phyloP scores from a whole-genome alignment of 768 basidiomycete genomes.

The Sporobolomyces pararoseus region DNA sequence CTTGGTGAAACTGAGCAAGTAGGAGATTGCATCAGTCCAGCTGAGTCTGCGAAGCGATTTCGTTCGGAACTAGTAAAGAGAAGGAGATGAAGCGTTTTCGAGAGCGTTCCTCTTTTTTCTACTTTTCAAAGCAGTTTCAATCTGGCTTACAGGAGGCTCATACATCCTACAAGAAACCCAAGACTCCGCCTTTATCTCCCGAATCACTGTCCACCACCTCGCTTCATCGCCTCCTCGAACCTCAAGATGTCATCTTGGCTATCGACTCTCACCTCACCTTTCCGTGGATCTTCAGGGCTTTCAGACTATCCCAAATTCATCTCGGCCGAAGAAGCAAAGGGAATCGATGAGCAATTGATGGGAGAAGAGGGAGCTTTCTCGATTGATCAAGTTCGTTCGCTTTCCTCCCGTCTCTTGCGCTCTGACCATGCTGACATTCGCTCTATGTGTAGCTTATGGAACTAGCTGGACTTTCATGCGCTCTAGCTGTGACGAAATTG shows the following conservation, averaged over 20 bases:
- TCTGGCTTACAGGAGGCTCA: no score
- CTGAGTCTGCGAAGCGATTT: no score
- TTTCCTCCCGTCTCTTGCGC: background rate
- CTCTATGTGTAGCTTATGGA: constrained; percentile 76
- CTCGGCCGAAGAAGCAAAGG: constrained; percentile 34
- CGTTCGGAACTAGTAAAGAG: no score
- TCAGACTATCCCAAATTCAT: constrained; percentile 14
- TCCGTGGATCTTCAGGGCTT: constrained; percentile 1
- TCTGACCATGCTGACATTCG: background rate
- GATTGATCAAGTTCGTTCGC: constrained; percentile 71
- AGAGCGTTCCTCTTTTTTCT: no score
- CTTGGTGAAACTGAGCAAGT: no score
- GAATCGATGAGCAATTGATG: constrained; percentile 97
- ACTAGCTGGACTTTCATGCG: constrained; percentile 88
- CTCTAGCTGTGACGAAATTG: constrained; percentile 74
- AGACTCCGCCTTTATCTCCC: no score
- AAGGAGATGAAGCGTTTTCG: no score
- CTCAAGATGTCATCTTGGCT: constrained; percentile 13
- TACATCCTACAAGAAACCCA: no score
- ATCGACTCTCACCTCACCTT: constrained; percentile 20
- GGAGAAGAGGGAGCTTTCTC: constrained; percentile 76
- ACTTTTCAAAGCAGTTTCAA: no score
- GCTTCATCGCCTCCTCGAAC: no score
- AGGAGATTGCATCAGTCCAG: no score
- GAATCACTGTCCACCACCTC: no score